Conservation (phyloP, 352 stramenopile species). For the Phytopythium kandeliae region DNA sequence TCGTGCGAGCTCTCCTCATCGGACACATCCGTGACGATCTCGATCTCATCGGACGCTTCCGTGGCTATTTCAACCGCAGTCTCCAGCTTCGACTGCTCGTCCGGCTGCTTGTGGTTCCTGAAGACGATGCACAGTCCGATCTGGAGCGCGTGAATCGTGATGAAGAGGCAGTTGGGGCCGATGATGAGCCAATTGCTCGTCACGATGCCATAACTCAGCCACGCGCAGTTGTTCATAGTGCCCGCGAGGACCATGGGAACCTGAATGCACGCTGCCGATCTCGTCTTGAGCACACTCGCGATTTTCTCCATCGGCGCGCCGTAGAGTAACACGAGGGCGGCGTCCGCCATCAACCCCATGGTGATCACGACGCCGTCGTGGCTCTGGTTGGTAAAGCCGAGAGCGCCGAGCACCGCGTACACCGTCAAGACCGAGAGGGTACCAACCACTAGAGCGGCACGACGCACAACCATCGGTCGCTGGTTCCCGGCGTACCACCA, state of each 20-base stretch:
- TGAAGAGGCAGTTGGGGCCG: constrained; percentile 34
- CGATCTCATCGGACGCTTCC: background rate
- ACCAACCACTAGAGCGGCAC: constrained; percentile 11
- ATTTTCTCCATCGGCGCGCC: constrained; percentile 34
- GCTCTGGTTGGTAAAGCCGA: constrained; percentile 21
- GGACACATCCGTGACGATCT: background rate
- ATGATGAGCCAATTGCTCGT: constrained; percentile 53
- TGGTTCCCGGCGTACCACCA: constrained; percentile 18
- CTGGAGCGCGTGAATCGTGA: constrained; percentile 22
- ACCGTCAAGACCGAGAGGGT: constrained; percentile 16
- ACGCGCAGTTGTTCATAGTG: constrained; percentile 44
- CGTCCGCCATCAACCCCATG: constrained; percentile 26
- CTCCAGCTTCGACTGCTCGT: background rate
- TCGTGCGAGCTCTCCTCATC: background rate
- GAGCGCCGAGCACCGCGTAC: constrained; percentile 18
- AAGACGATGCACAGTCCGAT: constrained; percentile 30
- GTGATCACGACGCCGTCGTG: constrained; percentile 17
- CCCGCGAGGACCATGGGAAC: constrained; percentile 31
- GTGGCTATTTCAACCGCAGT: background rate
- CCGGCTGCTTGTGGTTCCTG: constrained; percentile 6
- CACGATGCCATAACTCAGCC: constrained; percentile 41
- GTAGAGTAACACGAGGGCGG: constrained; percentile 30
- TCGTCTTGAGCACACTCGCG: constrained; percentile 23
- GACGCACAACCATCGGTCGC: constrained; percentile 8
- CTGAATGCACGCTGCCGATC: constrained; percentile 26